A percentile compares a stretch with the other conserved stretches of the same genome.
These are phyloP conservation scores for Hibiscus mutabilis DNA, from an alignment of 345 rosid genomes.

Conservation along the genomic window DNA sequence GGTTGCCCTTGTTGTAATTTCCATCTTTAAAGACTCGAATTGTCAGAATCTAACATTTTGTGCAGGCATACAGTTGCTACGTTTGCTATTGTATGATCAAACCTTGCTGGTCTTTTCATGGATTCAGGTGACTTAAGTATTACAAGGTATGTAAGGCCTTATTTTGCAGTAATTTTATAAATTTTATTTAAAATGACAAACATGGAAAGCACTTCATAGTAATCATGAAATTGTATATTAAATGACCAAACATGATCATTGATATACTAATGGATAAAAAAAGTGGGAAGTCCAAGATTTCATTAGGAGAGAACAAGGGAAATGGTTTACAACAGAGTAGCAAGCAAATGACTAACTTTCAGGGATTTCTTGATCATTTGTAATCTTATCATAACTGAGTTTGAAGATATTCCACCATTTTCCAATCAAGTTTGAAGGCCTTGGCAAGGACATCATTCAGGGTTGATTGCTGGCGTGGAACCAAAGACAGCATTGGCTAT, in stretches of 20 bases:
- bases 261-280: no score
- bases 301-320: no score
- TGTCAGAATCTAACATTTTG: constrained; percentile 70
- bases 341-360: not conserved
- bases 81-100: constrained; percentile 99
- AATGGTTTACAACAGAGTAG: not conserved
- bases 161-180: no score
- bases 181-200: not conserved
- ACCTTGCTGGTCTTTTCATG: constrained; percentile 98
- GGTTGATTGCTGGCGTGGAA: no score
- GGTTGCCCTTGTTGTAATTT: constrained; percentile 73
- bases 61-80: constrained; percentile 99
- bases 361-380: not conserved
- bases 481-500: no score
- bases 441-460: no score
- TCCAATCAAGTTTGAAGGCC: no score
- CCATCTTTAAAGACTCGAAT: constrained; percentile 58
- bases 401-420: no score
- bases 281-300: no score
- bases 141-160: constrained; percentile 89
- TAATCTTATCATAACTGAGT: not conserved
- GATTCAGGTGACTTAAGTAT: constrained; percentile 93
- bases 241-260: not conserved
- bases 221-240: not conserved
- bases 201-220: no score